phyloP scores from a whole-genome alignment of 1,284 basidiomycete species.

The Polyporus tsugae region DNA sequence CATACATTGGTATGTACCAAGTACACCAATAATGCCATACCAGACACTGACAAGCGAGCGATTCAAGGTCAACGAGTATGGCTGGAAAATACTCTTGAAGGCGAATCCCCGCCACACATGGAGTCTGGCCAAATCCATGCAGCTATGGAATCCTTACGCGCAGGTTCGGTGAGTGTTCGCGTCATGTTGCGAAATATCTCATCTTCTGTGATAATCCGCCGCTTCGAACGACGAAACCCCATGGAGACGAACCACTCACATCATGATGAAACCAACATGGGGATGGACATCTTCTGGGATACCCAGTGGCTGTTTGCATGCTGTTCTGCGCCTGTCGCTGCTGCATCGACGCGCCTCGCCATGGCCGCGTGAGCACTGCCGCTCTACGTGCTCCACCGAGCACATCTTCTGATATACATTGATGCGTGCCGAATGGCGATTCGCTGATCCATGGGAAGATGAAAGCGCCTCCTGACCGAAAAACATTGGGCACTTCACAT shows the following conservation, averaged over 20 bases:
- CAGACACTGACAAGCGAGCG: neutral
- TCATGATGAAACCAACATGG: neutral
- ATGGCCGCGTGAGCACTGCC: conserved; percentile 1
- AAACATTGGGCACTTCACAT: neutral
- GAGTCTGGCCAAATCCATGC: conserved; percentile 56
- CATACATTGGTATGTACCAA: conserved; percentile 54
- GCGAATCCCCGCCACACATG: conserved; percentile 59
- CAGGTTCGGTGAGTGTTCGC: conserved; percentile 46
- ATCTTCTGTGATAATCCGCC: neutral
- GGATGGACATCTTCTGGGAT: neutral
- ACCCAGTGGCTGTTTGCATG: neutral
- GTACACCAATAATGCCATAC: neutral
- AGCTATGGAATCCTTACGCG: conserved; percentile 53
- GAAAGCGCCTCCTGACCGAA: neutral
- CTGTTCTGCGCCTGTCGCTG: neutral
- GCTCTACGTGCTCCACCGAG: neutral
- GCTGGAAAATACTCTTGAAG: conserved; percentile 64
- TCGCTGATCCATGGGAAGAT: neutral
- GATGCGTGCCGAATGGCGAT: conserved; percentile 1
- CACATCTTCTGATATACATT: conserved; percentile 1
- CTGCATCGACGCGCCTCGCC: neutral
- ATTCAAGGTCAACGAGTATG: conserved; percentile 63
- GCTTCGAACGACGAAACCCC: neutral
- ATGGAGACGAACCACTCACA: neutral
- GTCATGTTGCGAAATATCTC: neutral